Evolutionary conservation across 2,329 filamentous ascomycete genomes (phyloP), one percentile per base, ranked within the genome.

Genomic region (Elsinoe batatas): DNA sequence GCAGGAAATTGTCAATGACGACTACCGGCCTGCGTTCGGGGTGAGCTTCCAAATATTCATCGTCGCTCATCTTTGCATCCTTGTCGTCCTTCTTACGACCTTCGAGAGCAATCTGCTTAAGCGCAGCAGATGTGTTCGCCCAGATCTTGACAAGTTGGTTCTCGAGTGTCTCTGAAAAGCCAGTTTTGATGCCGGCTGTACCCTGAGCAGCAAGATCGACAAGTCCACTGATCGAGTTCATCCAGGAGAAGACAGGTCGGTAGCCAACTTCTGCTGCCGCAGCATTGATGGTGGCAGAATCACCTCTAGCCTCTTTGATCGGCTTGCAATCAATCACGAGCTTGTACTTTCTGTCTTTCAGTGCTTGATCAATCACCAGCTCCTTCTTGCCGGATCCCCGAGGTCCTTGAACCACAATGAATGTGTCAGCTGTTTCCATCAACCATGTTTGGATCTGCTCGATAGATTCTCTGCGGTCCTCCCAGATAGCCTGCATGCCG

Each of bases 201-300:
- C 91, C 88, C 68, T 96, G 91, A 1, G 93, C 88, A 18, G 91
- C 93, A 36, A 97, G 79, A 63, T 97, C 93, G 60, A 95, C 77
- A 72, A 96, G 81, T 67, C 90, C 95, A 71, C 88, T 95, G 61
- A 97, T 82, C 65, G 84, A 95, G 70, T 97, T 96, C 72, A 94
- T 87, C 88, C 91, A 97, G 0, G 88, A 94, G 68, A 98, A 98
- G 0, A 98, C 83, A 0, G 93, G 93, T 7, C 87, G 79, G 67
- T 96, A 97, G 7, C 93, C 91, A 49, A 97, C 91, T 60, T 91
- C 82, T 1, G 76, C 73, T 0, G 91, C 93, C 5, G 93, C 83
- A 38, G 85, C 83, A 58, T 82, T 82, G 64, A 98, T 95, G 0
- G 88, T 95, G 2, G 84, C 82, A 6, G 84, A 84, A 65, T 98